phyloP scores from a whole-genome alignment of 2,329 filamentous ascomycete genomes.

The Aureobasidium lini region DNA sequence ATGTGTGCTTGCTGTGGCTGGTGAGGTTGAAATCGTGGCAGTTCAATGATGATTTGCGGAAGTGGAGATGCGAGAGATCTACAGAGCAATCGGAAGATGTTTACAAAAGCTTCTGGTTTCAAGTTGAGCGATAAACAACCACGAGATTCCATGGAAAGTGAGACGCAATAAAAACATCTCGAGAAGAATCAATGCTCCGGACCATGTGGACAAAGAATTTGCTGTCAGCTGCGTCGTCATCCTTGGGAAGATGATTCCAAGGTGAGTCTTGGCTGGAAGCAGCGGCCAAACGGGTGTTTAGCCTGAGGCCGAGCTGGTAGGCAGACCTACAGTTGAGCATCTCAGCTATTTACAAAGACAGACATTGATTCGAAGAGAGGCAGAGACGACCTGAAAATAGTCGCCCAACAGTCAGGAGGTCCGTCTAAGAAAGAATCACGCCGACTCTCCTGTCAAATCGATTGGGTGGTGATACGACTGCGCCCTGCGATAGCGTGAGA shows the following conservation, averaged over 20 bases:
- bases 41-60: background rate
- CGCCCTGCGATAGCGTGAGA: background rate
- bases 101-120: background rate
- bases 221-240: conserved; percentile 3
- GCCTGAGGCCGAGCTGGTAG: background rate
- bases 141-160: too few relatives aligned
- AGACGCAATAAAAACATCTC: too few relatives aligned
- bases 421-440: too few relatives aligned
- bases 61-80: background rate
- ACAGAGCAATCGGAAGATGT: background rate
- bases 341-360: background rate
- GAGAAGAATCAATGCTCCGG: too few relatives aligned
- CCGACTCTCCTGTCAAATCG: background rate
- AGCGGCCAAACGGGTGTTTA: background rate
- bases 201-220: background rate
- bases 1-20: background rate
- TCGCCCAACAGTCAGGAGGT: background rate
- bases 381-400: background rate
- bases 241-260: background rate
- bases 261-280: conserved; percentile 2
- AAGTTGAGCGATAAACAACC: background rate
- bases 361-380: background rate
- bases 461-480: too few relatives aligned
- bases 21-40: background rate
- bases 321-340: background rate